Evolutionary conservation across 139 green algal species (phyloP).

Genomic region (Chlorella sp.): DNA sequence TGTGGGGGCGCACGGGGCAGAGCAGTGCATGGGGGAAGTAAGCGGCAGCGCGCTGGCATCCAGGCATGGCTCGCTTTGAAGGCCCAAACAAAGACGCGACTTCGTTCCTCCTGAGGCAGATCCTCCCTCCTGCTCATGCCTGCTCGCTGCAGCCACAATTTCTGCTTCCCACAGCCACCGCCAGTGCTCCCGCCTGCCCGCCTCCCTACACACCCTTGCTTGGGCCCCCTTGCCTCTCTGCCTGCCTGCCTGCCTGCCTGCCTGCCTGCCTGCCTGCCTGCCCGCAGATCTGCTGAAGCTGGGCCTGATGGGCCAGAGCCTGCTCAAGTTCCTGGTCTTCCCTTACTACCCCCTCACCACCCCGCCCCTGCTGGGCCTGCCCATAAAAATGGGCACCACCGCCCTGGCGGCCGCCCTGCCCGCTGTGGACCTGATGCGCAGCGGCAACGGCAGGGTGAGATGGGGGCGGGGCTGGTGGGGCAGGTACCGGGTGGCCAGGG

Average conservation of each 20-base stretch:
- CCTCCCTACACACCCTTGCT: background rate
- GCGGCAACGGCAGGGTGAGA: background rate
- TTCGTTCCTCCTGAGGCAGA: too few relatives aligned
- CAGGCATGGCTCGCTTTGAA: too few relatives aligned
- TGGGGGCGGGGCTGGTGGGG: background rate
- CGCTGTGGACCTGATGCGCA: background rate
- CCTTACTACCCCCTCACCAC: background rate
- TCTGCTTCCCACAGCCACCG: background rate
- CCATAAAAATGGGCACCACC: background rate
- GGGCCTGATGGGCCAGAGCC: background rate
- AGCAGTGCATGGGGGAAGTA: background rate
- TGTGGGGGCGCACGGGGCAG: background rate
- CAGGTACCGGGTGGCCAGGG: background rate
- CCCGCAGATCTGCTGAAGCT: constrained; percentile 17
- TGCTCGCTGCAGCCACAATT: background rate
- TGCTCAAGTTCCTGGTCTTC: background rate
- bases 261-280: background rate
- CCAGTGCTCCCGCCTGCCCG: background rate
- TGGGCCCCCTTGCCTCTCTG: background rate
- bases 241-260: background rate
- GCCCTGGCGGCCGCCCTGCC: background rate
- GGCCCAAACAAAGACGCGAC: too few relatives aligned
- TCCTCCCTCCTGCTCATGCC: background rate
- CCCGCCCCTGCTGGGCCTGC: background rate
- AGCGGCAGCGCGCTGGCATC: too few relatives aligned